Conservation (phyloP, 192 early-diverging fungal species). For the Mortierella alpina region DNA sequence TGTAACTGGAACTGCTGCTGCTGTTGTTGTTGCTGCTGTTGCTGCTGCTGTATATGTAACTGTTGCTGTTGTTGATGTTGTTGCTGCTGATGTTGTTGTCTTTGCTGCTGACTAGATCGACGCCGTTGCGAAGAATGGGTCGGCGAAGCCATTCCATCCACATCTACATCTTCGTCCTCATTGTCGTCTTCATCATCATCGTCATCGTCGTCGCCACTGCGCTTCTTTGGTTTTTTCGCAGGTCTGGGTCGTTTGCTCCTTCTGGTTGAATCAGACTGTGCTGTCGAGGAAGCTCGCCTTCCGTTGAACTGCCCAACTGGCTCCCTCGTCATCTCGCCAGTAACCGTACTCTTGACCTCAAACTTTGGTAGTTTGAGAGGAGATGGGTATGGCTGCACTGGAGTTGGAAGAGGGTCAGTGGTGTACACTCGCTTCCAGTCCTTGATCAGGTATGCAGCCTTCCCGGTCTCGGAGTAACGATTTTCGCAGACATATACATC, state of each 20-base stretch:
- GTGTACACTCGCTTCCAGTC: conserved; percentile 53
- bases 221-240: conserved; percentile 28
- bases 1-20: conserved; percentile 10
- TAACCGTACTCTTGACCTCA: conserved; percentile 27
- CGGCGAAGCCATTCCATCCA: conserved; percentile 44
- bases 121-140: conserved; percentile 28
- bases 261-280: conserved; percentile 15
- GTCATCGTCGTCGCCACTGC: conserved; percentile 24
- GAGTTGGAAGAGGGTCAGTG: conserved; percentile 28
- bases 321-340: conserved; percentile 7
- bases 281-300: conserved; percentile 21
- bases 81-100: conserved; percentile 11
- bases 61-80: conserved; percentile 2
- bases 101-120: conserved; percentile 29
- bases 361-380: conserved; percentile 36
- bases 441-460: conserved; percentile 51
- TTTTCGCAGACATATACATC: conserved; percentile 53
- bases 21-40: not conserved
- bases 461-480: conserved; percentile 46
- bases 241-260: conserved; percentile 22
- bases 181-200: conserved; percentile 33
- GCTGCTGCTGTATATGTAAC: not conserved
- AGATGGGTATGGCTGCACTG: conserved; percentile 35
- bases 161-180: conserved; percentile 38
- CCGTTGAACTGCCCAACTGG: conserved; percentile 34